Evolutionary conservation across 2,329 filamentous ascomycete genomes (phyloP).

Genomic region (Passalora sequoiae): DNA sequence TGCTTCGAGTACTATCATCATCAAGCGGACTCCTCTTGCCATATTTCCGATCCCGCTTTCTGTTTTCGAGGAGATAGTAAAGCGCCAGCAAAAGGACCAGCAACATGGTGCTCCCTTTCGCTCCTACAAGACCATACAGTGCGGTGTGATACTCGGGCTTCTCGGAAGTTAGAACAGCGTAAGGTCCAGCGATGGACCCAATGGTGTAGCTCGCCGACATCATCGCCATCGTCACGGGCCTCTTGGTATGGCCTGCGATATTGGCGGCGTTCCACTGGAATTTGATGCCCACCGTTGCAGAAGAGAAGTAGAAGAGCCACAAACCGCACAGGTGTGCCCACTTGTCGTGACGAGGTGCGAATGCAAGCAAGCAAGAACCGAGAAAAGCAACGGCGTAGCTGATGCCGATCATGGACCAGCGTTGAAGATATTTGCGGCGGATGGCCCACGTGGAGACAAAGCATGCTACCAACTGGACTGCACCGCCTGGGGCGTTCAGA

Average conservation of each 20-base stretch:
- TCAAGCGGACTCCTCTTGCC: not conserved
- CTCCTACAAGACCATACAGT: constrained; percentile 37
- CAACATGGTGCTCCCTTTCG: constrained; percentile 29
- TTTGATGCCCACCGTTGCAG: constrained; percentile 33
- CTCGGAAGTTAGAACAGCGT: constrained; percentile 31
- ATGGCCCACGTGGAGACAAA: constrained; percentile 11
- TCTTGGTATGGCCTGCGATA: constrained; percentile 67
- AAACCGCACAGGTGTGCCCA: constrained; percentile 37
- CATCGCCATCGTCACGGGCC: constrained; percentile 53
- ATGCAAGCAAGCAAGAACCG: constrained; percentile 27
- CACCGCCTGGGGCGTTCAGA: constrained; percentile 55
- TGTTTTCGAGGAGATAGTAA: constrained; percentile 47
- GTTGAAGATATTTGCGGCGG: constrained; percentile 3
- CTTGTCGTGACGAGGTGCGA: constrained; percentile 31
- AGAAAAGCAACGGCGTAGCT: constrained; percentile 5
- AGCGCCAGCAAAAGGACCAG: constrained; percentile 43
- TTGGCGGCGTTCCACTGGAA: constrained; percentile 47
- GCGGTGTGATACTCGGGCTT: constrained; percentile 37
- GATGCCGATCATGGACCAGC: constrained; percentile 1
- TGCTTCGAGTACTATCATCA: not conserved
- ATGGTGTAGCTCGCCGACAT: constrained; percentile 29
- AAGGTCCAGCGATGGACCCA: constrained; percentile 37
- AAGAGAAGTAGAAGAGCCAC: constrained; percentile 35
- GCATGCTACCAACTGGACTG: constrained; percentile 41
- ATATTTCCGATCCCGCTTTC: constrained; percentile 22